phyloP scores from a whole-genome alignment of 2,329 filamentous ascomycete species.

The Beauveria medogensis region DNA sequence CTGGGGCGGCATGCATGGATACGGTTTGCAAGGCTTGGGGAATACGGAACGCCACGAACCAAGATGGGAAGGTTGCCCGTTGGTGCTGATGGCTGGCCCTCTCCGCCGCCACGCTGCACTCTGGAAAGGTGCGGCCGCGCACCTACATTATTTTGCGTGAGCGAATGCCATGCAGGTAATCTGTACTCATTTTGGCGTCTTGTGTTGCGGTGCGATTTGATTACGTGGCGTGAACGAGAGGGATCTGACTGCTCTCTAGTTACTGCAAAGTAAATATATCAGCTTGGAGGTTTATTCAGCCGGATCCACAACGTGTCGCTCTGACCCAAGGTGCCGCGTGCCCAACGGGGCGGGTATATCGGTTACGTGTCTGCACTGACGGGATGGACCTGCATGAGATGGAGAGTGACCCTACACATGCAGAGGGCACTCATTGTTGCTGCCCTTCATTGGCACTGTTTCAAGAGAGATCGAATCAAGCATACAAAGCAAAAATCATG shows the following conservation, averaged over 20 bases:
- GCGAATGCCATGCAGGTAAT: neutral
- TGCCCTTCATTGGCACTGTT: too few relatives aligned
- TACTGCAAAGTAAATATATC: neutral
- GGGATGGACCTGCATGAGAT: neutral
- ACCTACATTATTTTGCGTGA: neutral
- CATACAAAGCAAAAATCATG: too few relatives aligned
- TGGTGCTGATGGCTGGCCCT: neutral
- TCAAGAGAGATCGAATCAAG: too few relatives aligned
- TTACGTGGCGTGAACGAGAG: neutral
- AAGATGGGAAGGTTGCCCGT: constrained; percentile 7
- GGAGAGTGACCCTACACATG: neutral
- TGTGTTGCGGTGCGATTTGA: neutral
- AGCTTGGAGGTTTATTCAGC: neutral
- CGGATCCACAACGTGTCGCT: neutral
- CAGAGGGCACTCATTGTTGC: neutral
- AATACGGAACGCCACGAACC: constrained; percentile 3
- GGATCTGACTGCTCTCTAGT: neutral
- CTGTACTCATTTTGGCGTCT: neutral
- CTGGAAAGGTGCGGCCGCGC: neutral
- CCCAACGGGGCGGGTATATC: neutral
- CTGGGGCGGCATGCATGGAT: neutral
- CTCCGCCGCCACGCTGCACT: neutral
- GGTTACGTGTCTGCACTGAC: neutral
- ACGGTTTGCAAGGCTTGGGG: neutral
- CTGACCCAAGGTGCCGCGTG: neutral